These are phyloP conservation scores for Syzygium jambos DNA, from an alignment of 345 rosid species.

Conservation along the genomic window DNA sequence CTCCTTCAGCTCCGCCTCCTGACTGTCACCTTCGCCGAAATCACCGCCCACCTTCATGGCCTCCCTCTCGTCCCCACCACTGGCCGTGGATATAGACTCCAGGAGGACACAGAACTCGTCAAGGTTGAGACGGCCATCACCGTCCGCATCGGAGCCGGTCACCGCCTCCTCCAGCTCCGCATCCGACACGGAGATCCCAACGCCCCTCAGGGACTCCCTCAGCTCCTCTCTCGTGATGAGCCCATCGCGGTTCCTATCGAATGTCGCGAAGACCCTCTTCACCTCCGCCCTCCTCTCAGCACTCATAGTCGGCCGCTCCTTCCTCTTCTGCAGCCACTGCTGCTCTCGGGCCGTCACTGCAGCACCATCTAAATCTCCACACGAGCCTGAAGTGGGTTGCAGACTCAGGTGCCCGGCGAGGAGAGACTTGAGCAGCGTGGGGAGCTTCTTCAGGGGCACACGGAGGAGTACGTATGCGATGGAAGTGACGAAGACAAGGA, in stretches of 20 bases:
- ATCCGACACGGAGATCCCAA: constrained; percentile 61
- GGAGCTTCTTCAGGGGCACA: background rate
- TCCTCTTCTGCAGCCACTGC: background rate
- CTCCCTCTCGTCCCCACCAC: constrained; percentile 71
- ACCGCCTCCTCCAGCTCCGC: constrained; percentile 59
- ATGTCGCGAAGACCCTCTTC: constrained; percentile 68
- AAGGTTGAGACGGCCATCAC: constrained; percentile 73
- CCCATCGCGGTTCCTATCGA: constrained; percentile 75
- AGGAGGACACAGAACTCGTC: constrained; percentile 58
- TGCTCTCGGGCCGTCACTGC: background rate
- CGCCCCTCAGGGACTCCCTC: constrained; percentile 48
- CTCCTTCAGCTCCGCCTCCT: constrained; percentile 69
- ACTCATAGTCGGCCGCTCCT: background rate
- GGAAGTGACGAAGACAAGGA: background rate
- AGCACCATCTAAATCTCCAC: background rate
- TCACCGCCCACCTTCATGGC: constrained; percentile 3
- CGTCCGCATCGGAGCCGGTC: constrained; percentile 63
- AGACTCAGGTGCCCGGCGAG: background rate
- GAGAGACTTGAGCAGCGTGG: background rate
- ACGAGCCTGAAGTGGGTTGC: background rate
- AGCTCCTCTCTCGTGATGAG: constrained; percentile 66
- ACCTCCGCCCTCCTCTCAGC: constrained; percentile 25
- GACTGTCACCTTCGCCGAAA: background rate
- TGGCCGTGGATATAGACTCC: constrained; percentile 39
- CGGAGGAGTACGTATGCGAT: background rate